Evolutionary conservation across 345 rosid species (phyloP), one percentile per base, ranked within the genome.

Genomic region (Eucalyptus marginata): DNA sequence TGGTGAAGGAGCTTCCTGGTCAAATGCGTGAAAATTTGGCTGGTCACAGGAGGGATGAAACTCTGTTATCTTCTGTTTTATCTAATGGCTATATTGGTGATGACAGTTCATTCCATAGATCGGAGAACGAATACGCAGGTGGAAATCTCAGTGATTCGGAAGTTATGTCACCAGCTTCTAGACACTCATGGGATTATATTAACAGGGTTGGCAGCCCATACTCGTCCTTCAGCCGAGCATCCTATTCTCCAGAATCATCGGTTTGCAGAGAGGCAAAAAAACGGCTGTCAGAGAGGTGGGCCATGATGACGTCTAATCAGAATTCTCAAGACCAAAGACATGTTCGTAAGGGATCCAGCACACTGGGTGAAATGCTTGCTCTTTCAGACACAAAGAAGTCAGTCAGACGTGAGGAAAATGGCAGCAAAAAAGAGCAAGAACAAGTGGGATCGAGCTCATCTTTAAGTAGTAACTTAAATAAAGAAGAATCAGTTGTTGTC

Each of bases 321-420:
- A 95, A 89, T 91, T 91, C 92, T 86, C 94, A 90, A 46, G 96
- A 94, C 87, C 96, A 90, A 50, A 93, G 92, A 76, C 91, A 88
- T 87, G 87, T 90, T 87, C 89, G 92, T 87, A 94, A 92, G 92
- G 94, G 95, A 91, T 97, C 99, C 83, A 96, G 95, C 54, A 96
- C 98, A 36, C 91, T 97, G 89, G 99, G 99, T 13, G 99, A 97
- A 92, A 97, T 98, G 99, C 99, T 98, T 94, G 94, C 97, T 43
- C 96, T 98, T 52, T 94, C 95, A 71, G 96, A 95, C 91, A 86
- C 92, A 9, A 95, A 92, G 92, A 92, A 92, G 83, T 89, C 91
- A 25, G 87, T 84, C 51, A 91, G 81, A 89, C 88, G 90, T 84
- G 94, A 92, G 86, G 95, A 91, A 81, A 94, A 89, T 91, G 90